These are phyloP conservation scores for Delitschia confertaspora DNA, from an alignment of 495 filamentous ascomycete species.

Conservation along the genomic window DNA sequence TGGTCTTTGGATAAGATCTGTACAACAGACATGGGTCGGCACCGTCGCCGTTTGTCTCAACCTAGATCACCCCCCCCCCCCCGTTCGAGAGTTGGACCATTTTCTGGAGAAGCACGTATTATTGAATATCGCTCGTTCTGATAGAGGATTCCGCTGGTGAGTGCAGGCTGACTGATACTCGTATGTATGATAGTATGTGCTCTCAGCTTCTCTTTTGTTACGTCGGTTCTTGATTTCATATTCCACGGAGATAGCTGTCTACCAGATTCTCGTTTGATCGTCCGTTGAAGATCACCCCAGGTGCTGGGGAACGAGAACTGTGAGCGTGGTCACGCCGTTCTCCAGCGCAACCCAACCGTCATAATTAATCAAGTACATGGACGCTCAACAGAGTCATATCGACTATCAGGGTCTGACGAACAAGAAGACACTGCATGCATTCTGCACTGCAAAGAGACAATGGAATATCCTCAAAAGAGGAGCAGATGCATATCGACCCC, in stretches of 20 bases:
- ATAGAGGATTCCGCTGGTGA: no score
- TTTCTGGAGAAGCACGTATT: no score
- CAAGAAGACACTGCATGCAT: conserved; percentile 1
- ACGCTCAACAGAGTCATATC: neutral
- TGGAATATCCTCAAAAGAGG: conserved; percentile 5
- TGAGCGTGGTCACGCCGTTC: conserved; percentile 15
- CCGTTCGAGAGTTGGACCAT: no score
- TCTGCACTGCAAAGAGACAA: neutral
- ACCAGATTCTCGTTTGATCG: no score
- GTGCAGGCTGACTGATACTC: no score
- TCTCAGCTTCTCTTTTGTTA: no score
- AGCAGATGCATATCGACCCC: conserved; percentile 2
- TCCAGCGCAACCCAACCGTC: conserved; percentile 16
- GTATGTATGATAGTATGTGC: no score
- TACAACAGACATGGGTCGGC: conserved; percentile 6
- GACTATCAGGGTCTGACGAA: neutral
- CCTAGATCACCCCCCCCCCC: neutral
- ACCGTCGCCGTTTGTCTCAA: conserved; percentile 1
- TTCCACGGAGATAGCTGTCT: no score
- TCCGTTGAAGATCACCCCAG: no score
- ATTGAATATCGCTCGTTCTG: no score
- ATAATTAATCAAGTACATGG: conserved; percentile 1
- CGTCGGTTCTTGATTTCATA: no score
- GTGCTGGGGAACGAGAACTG: no score
- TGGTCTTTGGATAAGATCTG: conserved; percentile 4